Percentiles rank a stretch among this genome's conserved stretches.
Evolutionary conservation across 495 filamentous ascomycete species (phyloP).

Genomic region (Rostrohypoxylon terebratum): DNA sequence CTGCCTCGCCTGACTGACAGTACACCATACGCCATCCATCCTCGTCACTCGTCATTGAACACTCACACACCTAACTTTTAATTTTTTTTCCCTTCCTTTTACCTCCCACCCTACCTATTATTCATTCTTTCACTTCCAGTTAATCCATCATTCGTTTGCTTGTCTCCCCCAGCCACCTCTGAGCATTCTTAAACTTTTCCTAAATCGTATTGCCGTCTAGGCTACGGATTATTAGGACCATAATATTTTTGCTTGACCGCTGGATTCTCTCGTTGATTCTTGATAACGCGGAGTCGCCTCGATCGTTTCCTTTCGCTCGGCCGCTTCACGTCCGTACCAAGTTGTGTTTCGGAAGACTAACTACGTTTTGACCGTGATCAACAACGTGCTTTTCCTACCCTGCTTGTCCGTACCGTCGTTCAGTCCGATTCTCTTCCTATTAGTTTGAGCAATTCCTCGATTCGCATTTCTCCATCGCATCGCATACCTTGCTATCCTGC

Average conservation of each 20-base stretch:
- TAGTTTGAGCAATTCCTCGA: constrained; percentile 30
- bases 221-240: constrained; percentile 31
- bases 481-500: constrained; percentile 20
- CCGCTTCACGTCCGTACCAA: constrained; percentile 27
- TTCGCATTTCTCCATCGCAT: constrained; percentile 39
- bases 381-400: constrained; percentile 36
- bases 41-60: constrained; percentile 47
- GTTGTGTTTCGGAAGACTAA: constrained; percentile 39
- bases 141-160: constrained; percentile 33
- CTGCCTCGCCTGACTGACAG: constrained; percentile 35
- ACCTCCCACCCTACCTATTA: constrained; percentile 10
- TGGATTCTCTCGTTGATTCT: constrained; percentile 39
- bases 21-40: constrained; percentile 35
- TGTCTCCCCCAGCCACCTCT: constrained; percentile 25
- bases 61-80: constrained; percentile 16
- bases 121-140: constrained; percentile 19
- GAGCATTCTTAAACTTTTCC: constrained; percentile 19
- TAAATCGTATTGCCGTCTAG: constrained; percentile 26
- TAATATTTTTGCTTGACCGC: constrained; percentile 35
- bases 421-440: constrained; percentile 23
- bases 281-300: constrained; percentile 31
- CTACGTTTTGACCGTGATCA: constrained; percentile 30
- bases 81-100: constrained; percentile 20
- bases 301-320: constrained; percentile 32
- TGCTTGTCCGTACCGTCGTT: constrained; percentile 27